Percentiles rank a stretch among this genome's conserved stretches.
Conservation (phyloP, 1,139 yeast genomes). For the Taiozyma onychis region DNA sequence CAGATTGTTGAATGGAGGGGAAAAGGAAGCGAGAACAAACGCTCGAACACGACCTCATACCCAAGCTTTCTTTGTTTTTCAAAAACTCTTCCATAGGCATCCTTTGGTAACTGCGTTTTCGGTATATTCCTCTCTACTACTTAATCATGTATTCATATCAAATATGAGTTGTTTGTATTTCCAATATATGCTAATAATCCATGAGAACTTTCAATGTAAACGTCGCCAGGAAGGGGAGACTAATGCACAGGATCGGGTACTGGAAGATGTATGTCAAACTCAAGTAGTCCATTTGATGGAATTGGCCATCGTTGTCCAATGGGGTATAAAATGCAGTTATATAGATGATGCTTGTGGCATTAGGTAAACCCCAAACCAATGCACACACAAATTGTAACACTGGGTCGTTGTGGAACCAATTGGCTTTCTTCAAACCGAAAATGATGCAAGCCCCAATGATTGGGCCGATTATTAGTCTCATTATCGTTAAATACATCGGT, state of each 20-base stretch:
- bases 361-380: slow-evolving; percentile 73
- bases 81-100: slow-evolving; percentile 7
- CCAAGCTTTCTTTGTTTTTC: slow-evolving; percentile 8
- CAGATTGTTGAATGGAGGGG: slow-evolving; percentile 45
- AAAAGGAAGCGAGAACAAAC: slow-evolving; percentile 36
- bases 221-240: slow-evolving; percentile 57
- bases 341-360: slow-evolving; percentile 79
- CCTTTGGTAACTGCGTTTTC: slow-evolving; percentile 38
- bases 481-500: slow-evolving; percentile 36
- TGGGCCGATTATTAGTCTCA: slow-evolving; percentile 50
- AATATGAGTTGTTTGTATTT: background rate
- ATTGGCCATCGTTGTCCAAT: slow-evolving; percentile 65
- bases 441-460: slow-evolving; percentile 53
- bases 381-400: slow-evolving; percentile 51
- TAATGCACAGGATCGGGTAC: slow-evolving; percentile 51
- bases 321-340: slow-evolving; percentile 86
- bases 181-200: background rate
- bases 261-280: slow-evolving; percentile 68
- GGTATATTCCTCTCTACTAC: slow-evolving; percentile 25
- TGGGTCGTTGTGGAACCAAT: slow-evolving; percentile 40
- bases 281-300: slow-evolving; percentile 75
- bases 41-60: slow-evolving; percentile 39
- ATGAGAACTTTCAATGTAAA: slow-evolving; percentile 34
- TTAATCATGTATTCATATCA: too few species aligned
- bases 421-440: slow-evolving; percentile 30